Percentiles rank a stretch among this genome's conserved stretches.
These are phyloP conservation scores for Acer saccharum DNA, from an alignment of 345 rosid species.

Conservation along the genomic window DNA sequence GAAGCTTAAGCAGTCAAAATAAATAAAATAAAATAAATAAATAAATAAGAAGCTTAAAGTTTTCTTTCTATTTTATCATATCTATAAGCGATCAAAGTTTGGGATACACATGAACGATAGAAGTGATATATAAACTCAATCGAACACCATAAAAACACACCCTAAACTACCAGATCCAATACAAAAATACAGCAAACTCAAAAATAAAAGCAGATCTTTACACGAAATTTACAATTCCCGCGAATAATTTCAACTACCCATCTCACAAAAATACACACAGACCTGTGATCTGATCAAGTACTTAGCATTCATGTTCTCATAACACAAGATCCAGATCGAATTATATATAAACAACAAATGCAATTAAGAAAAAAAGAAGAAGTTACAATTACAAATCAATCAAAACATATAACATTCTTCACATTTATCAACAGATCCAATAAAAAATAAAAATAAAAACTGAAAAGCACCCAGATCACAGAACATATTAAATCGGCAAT, in stretches of 20 bases:
- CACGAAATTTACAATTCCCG: neutral
- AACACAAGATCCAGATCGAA: slow-evolving; percentile 22
- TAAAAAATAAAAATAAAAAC: neutral
- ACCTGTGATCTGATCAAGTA: slow-evolving; percentile 1
- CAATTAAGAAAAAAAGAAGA: neutral
- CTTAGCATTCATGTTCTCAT: neutral
- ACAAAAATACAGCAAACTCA: neutral
- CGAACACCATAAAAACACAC: neutral
- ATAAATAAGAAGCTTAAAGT: neutral
- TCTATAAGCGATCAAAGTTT: neutral
- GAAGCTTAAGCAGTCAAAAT: too few species aligned
- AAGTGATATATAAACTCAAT: neutral
- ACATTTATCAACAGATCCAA: slow-evolving; percentile 22
- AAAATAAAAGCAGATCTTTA: neutral
- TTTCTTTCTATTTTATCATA: neutral
- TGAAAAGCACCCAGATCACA: slow-evolving; percentile 13
- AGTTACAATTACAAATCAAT: neutral
- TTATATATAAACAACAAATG: slow-evolving; percentile 10
- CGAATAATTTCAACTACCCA: neutral
- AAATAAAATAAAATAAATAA: too few species aligned
- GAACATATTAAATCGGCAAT: neutral
- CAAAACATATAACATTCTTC: neutral
- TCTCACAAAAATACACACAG: neutral
- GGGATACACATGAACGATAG: neutral
- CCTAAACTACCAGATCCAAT: slow-evolving; percentile 11